These are phyloP conservation scores for Nannochloropsis gaditana DNA, from an alignment of 108 stramenopile genomes.

Conservation along the genomic window DNA sequence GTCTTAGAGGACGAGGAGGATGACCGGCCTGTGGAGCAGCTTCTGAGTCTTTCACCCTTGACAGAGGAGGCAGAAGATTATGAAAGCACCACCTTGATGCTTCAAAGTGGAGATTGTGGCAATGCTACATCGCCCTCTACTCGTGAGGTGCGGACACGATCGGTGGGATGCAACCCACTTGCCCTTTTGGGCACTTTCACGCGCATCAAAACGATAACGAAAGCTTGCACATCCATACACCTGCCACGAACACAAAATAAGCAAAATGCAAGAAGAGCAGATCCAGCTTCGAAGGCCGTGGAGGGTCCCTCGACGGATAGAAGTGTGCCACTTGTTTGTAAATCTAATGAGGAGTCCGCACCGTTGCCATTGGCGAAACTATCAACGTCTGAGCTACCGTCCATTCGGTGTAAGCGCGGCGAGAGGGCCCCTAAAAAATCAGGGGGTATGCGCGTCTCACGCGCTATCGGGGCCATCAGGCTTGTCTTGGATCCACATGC, in stretches of 20 bases:
- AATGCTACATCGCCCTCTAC: no score
- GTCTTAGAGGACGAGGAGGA: neutral
- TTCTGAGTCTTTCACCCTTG: neutral
- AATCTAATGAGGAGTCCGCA: no score
- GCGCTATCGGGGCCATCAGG: neutral
- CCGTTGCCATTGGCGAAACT: no score
- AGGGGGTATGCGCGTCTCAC: neutral
- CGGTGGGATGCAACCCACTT: neutral
- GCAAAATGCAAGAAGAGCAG: no score
- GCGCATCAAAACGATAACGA: no score
- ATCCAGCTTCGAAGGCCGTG: no score
- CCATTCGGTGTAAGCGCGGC: neutral
- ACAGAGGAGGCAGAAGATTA: neutral
- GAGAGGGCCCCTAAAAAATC: neutral
- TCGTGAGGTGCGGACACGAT: neutral
- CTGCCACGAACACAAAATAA: no score
- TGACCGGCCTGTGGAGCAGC: slow-evolving; percentile 11
- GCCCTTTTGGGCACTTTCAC: neutral
- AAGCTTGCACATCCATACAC: no score
- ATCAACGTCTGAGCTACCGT: no score
- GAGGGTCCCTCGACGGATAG: no score
- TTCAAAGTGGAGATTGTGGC: neutral
- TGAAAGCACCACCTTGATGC: neutral
- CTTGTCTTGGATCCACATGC: neutral
- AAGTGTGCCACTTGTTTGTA: no score